Evolutionary conservation across 441 rosid genomes (phyloP).

Genomic region (Gossypium davidsonii): DNA sequence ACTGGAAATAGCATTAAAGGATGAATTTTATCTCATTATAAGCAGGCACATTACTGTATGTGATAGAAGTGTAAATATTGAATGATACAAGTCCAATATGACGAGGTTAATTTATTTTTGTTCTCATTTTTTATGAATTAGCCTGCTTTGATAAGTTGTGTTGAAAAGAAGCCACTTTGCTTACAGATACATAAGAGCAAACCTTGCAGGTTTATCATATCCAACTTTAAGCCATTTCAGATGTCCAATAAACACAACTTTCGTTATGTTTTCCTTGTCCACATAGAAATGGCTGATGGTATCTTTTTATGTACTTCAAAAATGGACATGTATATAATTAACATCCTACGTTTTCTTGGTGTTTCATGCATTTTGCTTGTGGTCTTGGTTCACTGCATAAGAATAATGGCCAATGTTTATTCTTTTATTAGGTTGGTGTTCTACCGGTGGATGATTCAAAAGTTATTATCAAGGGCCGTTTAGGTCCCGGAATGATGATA

Average conservation of each 20-base stretch:
- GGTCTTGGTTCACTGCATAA: not conserved
- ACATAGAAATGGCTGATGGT: not conserved
- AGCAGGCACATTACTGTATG: not conserved
- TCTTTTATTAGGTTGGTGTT: constrained; percentile 78
- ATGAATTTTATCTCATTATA: not conserved
- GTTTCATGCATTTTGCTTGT: not conserved
- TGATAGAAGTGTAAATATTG: not conserved
- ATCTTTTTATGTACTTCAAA: not conserved
- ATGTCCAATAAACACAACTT: not conserved
- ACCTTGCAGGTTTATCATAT: not conserved
- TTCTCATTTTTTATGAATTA: not conserved
- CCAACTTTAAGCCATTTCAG: not conserved
- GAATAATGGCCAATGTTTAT: constrained; percentile 12
- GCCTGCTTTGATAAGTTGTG: not conserved
- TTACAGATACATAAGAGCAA: not conserved
- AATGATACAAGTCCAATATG: not conserved
- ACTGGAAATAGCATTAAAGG: not conserved
- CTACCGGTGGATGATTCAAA: constrained; percentile 92
- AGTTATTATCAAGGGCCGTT: constrained; percentile 87
- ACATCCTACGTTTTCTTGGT: not conserved
- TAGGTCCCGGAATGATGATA: constrained; percentile 99
- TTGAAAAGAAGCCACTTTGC: not conserved
- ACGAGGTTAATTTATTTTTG: not conserved
- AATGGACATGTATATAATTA: not conserved
- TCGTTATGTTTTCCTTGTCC: not conserved